Base-by-base conservation (phyloP, 148 eudicot species). In the Diospyros lotus region DNA sequence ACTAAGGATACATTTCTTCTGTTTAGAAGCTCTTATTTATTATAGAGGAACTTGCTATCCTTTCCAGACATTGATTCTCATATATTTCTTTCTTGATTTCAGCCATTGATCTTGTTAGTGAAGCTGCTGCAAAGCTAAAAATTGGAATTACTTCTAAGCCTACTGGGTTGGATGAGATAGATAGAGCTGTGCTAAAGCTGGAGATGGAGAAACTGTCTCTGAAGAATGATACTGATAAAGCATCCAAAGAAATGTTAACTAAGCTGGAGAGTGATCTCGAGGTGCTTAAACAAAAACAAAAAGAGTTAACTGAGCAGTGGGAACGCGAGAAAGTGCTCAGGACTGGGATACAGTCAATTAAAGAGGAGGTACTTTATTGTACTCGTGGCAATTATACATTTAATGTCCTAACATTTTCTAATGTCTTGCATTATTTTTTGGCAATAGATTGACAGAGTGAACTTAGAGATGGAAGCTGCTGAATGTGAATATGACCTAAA, bases 111-210 rank as follows among this genome's bases (percentile, higher is more conserved):
- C 81, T 94, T 45, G 98, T 94, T 56, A 97, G 92, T 82, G 99
- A 95, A 87, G 99, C 97, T 41, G 99, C 99, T 74, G 99, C 99
- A 17, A 95, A 95, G 72, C 87, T 95, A 54, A 95, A 95, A 84
- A 95, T 95, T 97, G 99, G 92, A 78, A 95, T 95, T 42, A 95
- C 99, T 52, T 95, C 99, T 65, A 95, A 95, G 75, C 99, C 99
- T 65, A 95, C 94, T 5, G 93, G 90, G 4, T 96, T 95, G 28
- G 99, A 95, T 90, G 99, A 95, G 76, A 90, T 95, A 60, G 84
- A 95, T 44, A 94, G 99, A 58, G 77, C 97, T 69, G 97, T 95
- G 48, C 75, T 95, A 77, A 95, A 95, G 80, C 77, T 89, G 75
- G 99, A 95, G 87, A 95, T 95, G 99, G 99, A 95, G 77, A 92